These are phyloP conservation scores for Saprolegnia diclina DNA, from an alignment of 352 stramenopile species.

Conservation along the genomic window DNA sequence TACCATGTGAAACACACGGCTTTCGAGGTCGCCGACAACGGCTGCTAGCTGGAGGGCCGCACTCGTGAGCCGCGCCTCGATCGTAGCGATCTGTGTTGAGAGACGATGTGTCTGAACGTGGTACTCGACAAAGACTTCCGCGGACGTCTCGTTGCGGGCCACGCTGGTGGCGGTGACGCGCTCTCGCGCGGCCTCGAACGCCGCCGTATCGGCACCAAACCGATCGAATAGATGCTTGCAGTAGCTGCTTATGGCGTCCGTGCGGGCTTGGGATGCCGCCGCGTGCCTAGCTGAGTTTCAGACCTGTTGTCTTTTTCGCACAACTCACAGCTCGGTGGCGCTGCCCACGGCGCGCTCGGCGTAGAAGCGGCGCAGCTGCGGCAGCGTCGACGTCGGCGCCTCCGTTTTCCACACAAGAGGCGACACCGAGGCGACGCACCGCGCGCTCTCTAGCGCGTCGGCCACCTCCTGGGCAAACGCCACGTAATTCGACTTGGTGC, in stretches of 20 bases:
- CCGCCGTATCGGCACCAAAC: background rate
- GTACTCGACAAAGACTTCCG: conserved; percentile 2
- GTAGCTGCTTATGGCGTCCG: background rate
- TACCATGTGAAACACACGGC: background rate
- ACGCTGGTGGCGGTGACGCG: background rate
- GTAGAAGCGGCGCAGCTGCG: conserved; percentile 5
- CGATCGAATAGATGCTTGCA: background rate
- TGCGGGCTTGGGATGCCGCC: background rate
- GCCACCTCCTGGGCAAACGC: background rate
- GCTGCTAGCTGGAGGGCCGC: background rate
- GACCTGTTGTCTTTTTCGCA: no score
- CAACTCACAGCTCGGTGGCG: background rate
- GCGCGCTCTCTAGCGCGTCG: background rate
- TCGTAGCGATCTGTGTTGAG: background rate
- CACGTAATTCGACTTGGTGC: background rate
- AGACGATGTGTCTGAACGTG: background rate
- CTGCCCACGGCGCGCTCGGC: background rate
- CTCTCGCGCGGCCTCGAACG: background rate
- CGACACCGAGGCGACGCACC: background rate
- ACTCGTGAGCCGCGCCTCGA: background rate
- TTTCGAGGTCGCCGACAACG: background rate
- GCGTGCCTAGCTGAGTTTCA: background rate
- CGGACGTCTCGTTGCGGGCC: background rate
- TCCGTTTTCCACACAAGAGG: background rate
- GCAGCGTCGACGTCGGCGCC: background rate